A percentile compares a stretch with the other conserved stretches of the same genome.
Evolutionary conservation across 2,329 filamentous ascomycete genomes (phyloP).

Genomic region (Coniochaeta ligniaria): DNA sequence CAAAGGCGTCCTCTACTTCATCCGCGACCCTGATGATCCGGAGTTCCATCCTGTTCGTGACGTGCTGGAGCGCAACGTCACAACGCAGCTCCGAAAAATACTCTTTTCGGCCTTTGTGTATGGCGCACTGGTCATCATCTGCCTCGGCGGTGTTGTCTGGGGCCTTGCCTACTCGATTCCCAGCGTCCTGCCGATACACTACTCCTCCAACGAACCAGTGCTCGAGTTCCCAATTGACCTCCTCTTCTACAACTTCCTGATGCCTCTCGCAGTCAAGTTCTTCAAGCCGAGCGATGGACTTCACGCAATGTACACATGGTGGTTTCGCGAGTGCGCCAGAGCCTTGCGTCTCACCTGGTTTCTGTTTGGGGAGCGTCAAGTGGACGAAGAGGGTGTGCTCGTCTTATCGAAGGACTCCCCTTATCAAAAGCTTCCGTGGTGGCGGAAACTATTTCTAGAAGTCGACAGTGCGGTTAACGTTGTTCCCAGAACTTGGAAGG

Average conservation of each 20-base stretch:
- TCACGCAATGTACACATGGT: conserved; percentile 87
- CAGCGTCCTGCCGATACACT: conserved; percentile 80
- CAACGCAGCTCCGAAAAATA: conserved; percentile 92
- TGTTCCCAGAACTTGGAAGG: conserved; percentile 49
- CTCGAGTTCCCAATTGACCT: conserved; percentile 92
- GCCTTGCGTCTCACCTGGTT: conserved; percentile 81
- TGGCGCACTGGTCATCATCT: conserved; percentile 84
- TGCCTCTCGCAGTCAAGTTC: conserved; percentile 77
- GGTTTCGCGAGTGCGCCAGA: conserved; percentile 84
- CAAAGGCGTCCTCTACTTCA: conserved; percentile 93
- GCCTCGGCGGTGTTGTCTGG: conserved; percentile 94
- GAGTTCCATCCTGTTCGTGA: conserved; percentile 97
- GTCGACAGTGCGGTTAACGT: conserved; percentile 33
- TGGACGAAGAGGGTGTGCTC: conserved; percentile 74
- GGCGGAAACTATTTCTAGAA: conserved; percentile 38
- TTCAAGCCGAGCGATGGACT: conserved; percentile 81
- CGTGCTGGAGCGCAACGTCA: conserved; percentile 86
- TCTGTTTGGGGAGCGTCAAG: conserved; percentile 74
- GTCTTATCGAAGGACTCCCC: conserved; percentile 32
- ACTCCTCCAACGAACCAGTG: conserved; percentile 86
- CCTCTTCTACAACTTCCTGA: conserved; percentile 93
- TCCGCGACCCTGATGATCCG: conserved; percentile 94
- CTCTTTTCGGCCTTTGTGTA: conserved; percentile 94
- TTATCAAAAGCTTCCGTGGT: conserved; percentile 25
- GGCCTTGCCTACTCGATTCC: conserved; percentile 62